Evolutionary conservation across 371 early-diverging fungal species (phyloP), one percentile per base, ranked within the genome.

Genomic region (Lichtheimia ramosa): DNA sequence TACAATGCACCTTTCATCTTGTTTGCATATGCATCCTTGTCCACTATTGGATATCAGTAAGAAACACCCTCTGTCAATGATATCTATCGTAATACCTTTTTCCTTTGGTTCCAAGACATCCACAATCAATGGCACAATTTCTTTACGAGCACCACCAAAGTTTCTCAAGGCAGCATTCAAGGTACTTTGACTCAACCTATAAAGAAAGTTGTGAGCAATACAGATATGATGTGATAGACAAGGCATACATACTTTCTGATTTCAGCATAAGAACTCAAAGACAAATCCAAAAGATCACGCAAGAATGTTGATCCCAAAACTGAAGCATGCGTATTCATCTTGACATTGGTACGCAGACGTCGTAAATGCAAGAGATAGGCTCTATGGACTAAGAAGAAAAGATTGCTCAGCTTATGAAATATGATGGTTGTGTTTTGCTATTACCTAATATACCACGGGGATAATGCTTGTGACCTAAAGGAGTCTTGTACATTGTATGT

Each of bases 1-100:
- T 86, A 89, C 40, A 95, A 74, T 0, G 93, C 89, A 1, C 94
- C 96, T 27, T 91, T 92, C 79, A 94, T 86, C 40, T 78, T 79
- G 54, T 89, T 85, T 0, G 83, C 48, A n/a, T 66, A 72, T 20
- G 78, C 76, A 43, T 66, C 48, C 61, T 68, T 67, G 7, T 65
- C 73, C 42, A 53, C 65, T 63, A 40, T 7, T 3, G 20, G 24
- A 23, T 43, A 40, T 20, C 43, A 56, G 23, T 13, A 12, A 42
- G 12, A 34, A 6, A n/a, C 21, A 27, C 21, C 16, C 8, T 25
- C 23, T n/a, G 41, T 28, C 16, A n/a, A 20, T 43, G 27, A 46
- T 53, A 53, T 16, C 0, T 20, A 3, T 39, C 4, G 34, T 39
- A 18, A 66, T 71, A 63, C 76, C 74, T 18, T 64, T 70, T 24